These are phyloP conservation scores for Flaveria bidentis DNA, from an alignment of 129 eudicot genomes.

Conservation along the genomic window DNA sequence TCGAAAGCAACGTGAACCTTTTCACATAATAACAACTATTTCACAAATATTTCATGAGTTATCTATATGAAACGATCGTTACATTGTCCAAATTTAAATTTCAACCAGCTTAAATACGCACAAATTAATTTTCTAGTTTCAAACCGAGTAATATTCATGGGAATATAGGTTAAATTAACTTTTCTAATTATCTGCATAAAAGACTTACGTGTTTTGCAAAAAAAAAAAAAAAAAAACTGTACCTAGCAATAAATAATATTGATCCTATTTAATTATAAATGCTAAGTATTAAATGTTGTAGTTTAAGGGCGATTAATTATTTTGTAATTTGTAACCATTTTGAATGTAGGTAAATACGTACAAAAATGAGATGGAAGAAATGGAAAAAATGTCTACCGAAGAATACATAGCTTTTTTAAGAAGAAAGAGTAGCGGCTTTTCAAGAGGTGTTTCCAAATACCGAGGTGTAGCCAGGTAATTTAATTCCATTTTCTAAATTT, in stretches of 20 bases:
- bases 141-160: too few species aligned
- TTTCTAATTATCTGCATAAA: too few species aligned
- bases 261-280: neutral
- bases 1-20: neutral
- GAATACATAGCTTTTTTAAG: constrained; percentile 57
- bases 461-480: constrained; percentile 85
- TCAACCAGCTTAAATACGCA: too few species aligned
- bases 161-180: too few species aligned
- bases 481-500: neutral
- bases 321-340: constrained; percentile 4
- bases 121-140: too few species aligned
- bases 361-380: constrained; percentile 57
- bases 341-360: constrained; percentile 52
- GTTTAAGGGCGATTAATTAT: neutral
- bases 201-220: too few species aligned
- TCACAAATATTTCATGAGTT: too few species aligned
- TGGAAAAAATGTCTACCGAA: constrained; percentile 52
- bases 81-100: too few species aligned
- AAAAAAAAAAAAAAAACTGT: too few species aligned
- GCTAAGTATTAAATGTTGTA: neutral
- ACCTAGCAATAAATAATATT: neutral
- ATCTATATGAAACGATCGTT: too few species aligned
- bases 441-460: constrained; percentile 68
- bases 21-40: neutral
- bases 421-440: constrained; percentile 70